These are phyloP conservation scores for Blastomyces parvus DNA, from an alignment of 2,329 filamentous ascomycete genomes.

Conservation along the genomic window DNA sequence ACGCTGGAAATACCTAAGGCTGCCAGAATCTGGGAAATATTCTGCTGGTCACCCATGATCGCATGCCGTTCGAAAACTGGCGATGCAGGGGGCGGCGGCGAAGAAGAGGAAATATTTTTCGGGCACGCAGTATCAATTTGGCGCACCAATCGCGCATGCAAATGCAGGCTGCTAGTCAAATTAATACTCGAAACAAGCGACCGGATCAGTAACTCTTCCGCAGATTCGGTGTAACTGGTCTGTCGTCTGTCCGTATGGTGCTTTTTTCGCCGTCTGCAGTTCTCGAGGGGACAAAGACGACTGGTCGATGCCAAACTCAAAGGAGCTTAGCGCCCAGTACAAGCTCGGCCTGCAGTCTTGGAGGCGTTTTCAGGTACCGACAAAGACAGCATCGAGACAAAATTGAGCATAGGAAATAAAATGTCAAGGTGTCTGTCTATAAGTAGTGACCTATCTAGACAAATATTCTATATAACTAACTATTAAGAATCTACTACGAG, in stretches of 20 bases:
- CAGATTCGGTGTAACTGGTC: neutral
- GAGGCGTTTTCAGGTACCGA: neutral
- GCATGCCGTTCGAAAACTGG: slow-evolving; percentile 1
- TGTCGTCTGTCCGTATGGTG: neutral
- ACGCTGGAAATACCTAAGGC: slow-evolving; percentile 35
- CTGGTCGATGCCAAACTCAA: slow-evolving; percentile 1
- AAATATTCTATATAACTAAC: neutral
- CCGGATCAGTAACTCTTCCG: neutral
- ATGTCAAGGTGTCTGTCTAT: neutral
- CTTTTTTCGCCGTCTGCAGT: slow-evolving; percentile 13
- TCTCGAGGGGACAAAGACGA: slow-evolving; percentile 4
- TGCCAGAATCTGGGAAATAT: slow-evolving; percentile 43
- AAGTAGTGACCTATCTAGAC: neutral
- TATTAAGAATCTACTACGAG: neutral
- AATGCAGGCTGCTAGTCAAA: neutral
- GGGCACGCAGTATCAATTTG: neutral
- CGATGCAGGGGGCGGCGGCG: neutral
- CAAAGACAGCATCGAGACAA: neutral
- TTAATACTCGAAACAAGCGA: neutral
- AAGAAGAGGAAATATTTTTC: slow-evolving; percentile 5
- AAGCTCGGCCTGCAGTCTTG: neutral
- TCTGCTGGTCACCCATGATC: slow-evolving; percentile 11
- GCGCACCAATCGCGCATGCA: neutral
- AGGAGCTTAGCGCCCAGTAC: slow-evolving; percentile 5
- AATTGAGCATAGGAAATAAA: neutral